Conservation (phyloP, 2,329 filamentous ascomycete genomes). For the Sarocladium strictum region DNA sequence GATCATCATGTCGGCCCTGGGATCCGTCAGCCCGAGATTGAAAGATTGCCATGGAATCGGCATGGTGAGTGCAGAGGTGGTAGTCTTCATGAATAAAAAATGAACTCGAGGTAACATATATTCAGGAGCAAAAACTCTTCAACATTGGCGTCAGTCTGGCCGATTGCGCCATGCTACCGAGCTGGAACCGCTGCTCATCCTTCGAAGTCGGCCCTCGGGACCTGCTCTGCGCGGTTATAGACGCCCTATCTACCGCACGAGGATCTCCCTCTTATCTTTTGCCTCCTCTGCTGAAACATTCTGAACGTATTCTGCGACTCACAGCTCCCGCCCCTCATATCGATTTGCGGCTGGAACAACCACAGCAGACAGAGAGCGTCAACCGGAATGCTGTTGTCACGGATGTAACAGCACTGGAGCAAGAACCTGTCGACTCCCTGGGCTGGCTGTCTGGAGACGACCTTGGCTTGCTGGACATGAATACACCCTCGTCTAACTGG, state of each 20-base stretch:
- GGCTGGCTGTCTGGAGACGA: slow-evolving; percentile 2
- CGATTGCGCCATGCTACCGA: slow-evolving; percentile 19
- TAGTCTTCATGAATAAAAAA: not conserved
- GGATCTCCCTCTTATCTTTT: slow-evolving; percentile 22
- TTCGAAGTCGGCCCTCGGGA: slow-evolving; percentile 23
- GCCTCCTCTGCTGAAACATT: slow-evolving; percentile 21
- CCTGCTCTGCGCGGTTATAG: slow-evolving; percentile 21
- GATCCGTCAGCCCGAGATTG: slow-evolving; percentile 18
- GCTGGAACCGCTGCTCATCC: slow-evolving; percentile 14
- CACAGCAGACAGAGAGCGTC: not conserved
- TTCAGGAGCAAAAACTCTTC: slow-evolving; percentile 26
- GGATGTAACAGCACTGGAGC: slow-evolving; percentile 10
- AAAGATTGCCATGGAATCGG: slow-evolving; percentile 27
- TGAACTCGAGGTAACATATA: not conserved
- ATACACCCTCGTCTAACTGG: not conserved
- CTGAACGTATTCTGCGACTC: slow-evolving; percentile 10
- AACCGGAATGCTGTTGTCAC: slow-evolving; percentile 9
- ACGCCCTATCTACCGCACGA: slow-evolving; percentile 18
- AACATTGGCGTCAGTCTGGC: slow-evolving; percentile 24
- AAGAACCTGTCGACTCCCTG: slow-evolving; percentile 11
- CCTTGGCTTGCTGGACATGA: slow-evolving; percentile 1
- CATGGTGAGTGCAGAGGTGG: slow-evolving; percentile 19
- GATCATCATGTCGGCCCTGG: slow-evolving; percentile 20
- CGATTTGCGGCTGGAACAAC: slow-evolving; percentile 11
- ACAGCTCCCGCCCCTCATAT: slow-evolving; percentile 15